Evolutionary conservation across 306 rosid genomes (phyloP), one percentile per base, ranked within the genome.

Genomic region (Ormosia semicastrata): DNA sequence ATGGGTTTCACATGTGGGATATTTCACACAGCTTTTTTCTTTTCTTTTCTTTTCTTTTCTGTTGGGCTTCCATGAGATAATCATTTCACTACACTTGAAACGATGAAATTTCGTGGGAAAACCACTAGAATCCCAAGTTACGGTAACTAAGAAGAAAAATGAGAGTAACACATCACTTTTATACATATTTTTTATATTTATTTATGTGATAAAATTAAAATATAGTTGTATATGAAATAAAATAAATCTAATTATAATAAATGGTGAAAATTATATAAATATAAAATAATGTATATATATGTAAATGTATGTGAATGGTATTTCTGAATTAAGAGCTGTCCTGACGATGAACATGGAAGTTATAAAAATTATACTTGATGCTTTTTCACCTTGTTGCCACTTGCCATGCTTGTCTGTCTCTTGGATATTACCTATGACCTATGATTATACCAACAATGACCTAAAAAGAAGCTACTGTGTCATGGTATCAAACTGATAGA

Each of bases 271-370:
- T 24, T 24, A 24, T 24, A 24, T 24, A 24, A 0, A 24, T 24
- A 24, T 24, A 24, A 0, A 24, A 24, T 24, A 24, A 24, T 24
- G 1, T 24, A 24, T 24, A 24, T 24, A 24, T 24, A 24, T 24
- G 1, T 24, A 24, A 0, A 24, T 24, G 1, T 24, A 24, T 24
- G 24, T 24, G 24, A 24, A 1, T 24, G 24, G 1, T 24, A 24
- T 24, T 24, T 24, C 24, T 24, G 24, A 24, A 24, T 24, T 24
- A 66, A 66, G 34, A 62, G 77, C 36, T 39, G 44, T 78, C 43
- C 84, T 67, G 86, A 86, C 86, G 82, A 68, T 36, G 63, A 44
- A 62, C 87, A 75, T 86, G 82, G 73, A 70, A 86, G 84, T 82
- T 79, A 79, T 11, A 12, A 69, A 85, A 63, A 37, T 69, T 64